Conservation (phyloP, 2,329 filamentous ascomycete genomes). For the Calonectria naviculata region DNA sequence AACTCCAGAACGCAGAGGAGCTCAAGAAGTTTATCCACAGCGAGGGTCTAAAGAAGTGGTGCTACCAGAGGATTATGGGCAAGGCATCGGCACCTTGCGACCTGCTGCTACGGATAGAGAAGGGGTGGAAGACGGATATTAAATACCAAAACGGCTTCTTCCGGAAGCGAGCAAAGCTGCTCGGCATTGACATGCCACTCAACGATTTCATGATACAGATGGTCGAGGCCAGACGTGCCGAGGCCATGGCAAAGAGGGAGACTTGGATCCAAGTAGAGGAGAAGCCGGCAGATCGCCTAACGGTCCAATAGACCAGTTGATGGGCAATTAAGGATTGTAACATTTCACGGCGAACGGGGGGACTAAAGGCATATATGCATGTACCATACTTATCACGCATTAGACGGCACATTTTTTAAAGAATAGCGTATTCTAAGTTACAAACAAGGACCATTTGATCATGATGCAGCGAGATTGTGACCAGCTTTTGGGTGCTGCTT, state of each 20-base stretch:
- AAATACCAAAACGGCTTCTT: conserved; percentile 93
- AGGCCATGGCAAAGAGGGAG: conserved; percentile 45
- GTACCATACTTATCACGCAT: background rate
- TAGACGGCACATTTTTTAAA: background rate
- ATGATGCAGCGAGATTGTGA: background rate
- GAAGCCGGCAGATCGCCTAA: conserved; percentile 37
- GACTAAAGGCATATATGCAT: background rate
- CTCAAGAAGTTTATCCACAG: conserved; percentile 67
- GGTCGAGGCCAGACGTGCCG: conserved; percentile 75
- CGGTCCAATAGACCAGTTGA: background rate
- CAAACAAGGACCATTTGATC: background rate
- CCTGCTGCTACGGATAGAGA: conserved; percentile 75
- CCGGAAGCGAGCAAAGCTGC: conserved; percentile 74
- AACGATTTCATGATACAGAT: conserved; percentile 80
- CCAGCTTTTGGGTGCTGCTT: background rate
- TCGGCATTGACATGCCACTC: conserved; percentile 77
- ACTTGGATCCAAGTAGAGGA: conserved; percentile 49
- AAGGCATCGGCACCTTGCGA: conserved; percentile 66
- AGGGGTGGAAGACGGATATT: conserved; percentile 76
- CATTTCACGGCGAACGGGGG: conserved; percentile 3
- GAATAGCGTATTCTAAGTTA: background rate
- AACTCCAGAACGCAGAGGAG: conserved; percentile 72
- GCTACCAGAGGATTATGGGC: conserved; percentile 50
- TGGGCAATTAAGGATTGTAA: background rate
- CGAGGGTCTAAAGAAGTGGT: conserved; percentile 70